phyloP scores from a whole-genome alignment of 2,329 filamentous ascomycete genomes.

The Cordyceps sp. region DNA sequence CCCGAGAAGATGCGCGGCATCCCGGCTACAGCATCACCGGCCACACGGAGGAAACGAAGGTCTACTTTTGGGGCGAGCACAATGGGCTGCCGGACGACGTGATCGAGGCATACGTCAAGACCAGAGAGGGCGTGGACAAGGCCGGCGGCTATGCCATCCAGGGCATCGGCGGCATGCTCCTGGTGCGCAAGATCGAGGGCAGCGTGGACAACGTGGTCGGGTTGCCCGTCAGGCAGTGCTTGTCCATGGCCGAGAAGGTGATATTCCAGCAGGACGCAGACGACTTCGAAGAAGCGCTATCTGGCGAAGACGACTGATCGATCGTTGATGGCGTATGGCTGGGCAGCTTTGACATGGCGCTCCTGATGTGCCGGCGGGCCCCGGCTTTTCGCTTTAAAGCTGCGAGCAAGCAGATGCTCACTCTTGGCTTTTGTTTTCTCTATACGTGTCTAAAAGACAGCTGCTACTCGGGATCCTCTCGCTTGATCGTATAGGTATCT shows the following conservation, averaged over 20 bases:
- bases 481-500: too few relatives aligned
- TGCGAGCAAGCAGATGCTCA: too few relatives aligned
- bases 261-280: conserved; percentile 57
- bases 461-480: too few relatives aligned
- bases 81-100: conserved; percentile 58
- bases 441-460: too few relatives aligned
- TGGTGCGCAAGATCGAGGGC: conserved; percentile 81
- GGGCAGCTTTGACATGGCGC: too few relatives aligned
- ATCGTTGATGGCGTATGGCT: too few relatives aligned
- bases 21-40: conserved; percentile 75
- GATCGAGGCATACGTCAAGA: conserved; percentile 61
- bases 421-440: too few relatives aligned
- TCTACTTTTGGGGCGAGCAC: conserved; percentile 59
- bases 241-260: conserved; percentile 80
- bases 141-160: conserved; percentile 93
- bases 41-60: conserved; percentile 77
- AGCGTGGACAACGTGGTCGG: conserved; percentile 90
- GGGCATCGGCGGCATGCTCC: conserved; percentile 67
- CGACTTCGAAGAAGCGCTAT: conserved; percentile 31
- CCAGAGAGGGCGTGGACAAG: conserved; percentile 87
- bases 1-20: conserved; percentile 60
- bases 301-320: conserved; percentile 19
- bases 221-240: conserved; percentile 59
- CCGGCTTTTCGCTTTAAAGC: too few relatives aligned
- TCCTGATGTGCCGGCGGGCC: too few relatives aligned